phyloP scores from a whole-genome alignment of 2,329 filamentous ascomycete species.

The Plenodomus lindquistii region DNA sequence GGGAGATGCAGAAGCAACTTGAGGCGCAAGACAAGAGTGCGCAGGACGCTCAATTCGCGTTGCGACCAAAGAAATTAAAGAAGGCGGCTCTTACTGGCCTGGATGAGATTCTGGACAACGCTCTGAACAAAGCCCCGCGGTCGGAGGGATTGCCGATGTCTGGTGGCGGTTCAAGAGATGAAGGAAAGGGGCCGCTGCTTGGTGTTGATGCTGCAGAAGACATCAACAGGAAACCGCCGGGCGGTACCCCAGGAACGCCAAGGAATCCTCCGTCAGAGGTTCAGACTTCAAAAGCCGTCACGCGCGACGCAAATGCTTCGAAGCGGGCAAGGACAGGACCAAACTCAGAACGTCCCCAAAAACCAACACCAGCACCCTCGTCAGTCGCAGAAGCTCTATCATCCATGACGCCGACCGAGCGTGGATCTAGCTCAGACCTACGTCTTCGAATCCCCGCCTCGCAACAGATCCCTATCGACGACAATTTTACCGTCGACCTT shows the following conservation, averaged over 20 bases:
- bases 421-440: constrained; percentile 9
- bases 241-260: background rate
- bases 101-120: constrained; percentile 5
- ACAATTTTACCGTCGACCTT: constrained; percentile 21
- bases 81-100: background rate
- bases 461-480: constrained; percentile 20
- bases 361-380: too few relatives aligned
- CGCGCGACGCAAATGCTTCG: background rate
- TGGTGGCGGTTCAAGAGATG: background rate
- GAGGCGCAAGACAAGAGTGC: background rate
- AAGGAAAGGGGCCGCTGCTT: background rate
- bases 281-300: background rate
- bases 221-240: too few relatives aligned
- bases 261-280: background rate
- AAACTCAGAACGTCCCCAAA: too few relatives aligned
- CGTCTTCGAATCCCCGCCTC: constrained; percentile 14
- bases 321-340: too few relatives aligned
- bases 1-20: constrained; percentile 1
- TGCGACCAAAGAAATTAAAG: background rate
- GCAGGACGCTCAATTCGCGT: background rate
- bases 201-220: background rate
- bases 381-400: background rate
- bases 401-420: background rate
- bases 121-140: background rate
- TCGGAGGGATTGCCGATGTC: background rate